These are phyloP conservation scores for Emericellopsis cladophorae DNA, from an alignment of 2,329 filamentous ascomycete species.

Conservation along the genomic window DNA sequence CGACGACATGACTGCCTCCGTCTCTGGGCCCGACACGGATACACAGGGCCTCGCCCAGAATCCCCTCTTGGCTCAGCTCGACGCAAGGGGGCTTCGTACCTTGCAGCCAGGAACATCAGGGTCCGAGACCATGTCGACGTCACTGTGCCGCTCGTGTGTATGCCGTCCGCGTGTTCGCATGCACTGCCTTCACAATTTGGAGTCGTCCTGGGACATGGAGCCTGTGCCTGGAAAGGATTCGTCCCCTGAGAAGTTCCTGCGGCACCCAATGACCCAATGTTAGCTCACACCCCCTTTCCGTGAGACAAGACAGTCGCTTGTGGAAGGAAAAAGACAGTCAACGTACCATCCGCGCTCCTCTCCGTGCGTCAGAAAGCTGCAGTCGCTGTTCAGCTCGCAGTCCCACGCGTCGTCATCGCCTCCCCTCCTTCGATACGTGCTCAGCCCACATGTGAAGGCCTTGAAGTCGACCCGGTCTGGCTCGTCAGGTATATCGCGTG, in stretches of 20 bases:
- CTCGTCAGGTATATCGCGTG: conserved; percentile 62
- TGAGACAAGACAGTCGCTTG: too few relatives aligned
- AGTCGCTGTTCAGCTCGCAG: conserved; percentile 72
- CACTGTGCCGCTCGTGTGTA: too few relatives aligned
- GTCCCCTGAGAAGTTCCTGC: conserved; percentile 38
- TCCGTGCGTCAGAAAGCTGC: conserved; percentile 65
- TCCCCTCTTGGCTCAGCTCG: too few relatives aligned
- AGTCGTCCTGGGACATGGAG: conserved; percentile 17
- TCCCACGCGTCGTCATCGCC: conserved; percentile 47
- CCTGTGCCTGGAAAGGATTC: conserved; percentile 36
- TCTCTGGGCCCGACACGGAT: too few relatives aligned
- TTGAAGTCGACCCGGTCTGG: conserved; percentile 66
- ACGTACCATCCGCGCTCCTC: conserved; percentile 80
- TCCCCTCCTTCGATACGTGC: conserved; percentile 35
- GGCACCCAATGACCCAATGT: neutral
- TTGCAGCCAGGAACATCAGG: too few relatives aligned
- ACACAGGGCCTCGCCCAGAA: too few relatives aligned
- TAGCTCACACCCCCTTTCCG: neutral
- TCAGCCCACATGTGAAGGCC: conserved; percentile 74
- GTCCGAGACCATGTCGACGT: too few relatives aligned
- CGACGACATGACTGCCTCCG: too few relatives aligned
- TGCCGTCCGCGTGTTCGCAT: neutral
- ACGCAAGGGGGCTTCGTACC: too few relatives aligned
- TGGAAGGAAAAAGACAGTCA: neutral
- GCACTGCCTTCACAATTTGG: conserved; percentile 14